Evolutionary conservation across 805 yeast species (phyloP), one percentile per base, ranked within the genome.

Genomic region (Candida krabiensis): DNA sequence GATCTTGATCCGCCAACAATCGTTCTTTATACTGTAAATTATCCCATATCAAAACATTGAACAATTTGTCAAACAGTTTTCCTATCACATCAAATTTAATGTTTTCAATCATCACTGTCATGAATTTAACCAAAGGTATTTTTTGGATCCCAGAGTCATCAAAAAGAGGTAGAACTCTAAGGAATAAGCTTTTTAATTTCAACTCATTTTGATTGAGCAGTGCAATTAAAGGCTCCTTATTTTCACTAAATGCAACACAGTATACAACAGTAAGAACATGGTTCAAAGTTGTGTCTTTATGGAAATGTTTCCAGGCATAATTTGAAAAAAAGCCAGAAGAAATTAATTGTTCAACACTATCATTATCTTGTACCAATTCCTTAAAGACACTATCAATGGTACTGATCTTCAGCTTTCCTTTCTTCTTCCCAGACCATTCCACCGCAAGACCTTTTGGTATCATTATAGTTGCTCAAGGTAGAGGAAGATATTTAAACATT

Each of bases 271-370:
- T 49, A 25, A 66, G 64, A 4, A 73, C 53, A 46, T 73, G 77
- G 19, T 60, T 63, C 30, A 60, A 52, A 3, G 72, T 56, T 7
- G 64, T 58, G 40, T 71, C 73, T 9, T 55, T 56, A 33, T 65
- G 64, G 40, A 70, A 69, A 28, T 55, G 46, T 9, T 58, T 60
- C 79, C 77, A 75, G 11, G 69, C 53, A 17, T 64, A 60, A n/a
- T 53, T 44, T 14, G 45, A 33, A 24, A 65, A 55, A 42, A 52
- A 63, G 15, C 41, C 48, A 2, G 61, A 22, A 4, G 30, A 18
- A 5, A 34, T 22, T 26, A 38, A 17, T 15, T 29, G 30, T 15
- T 23, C 13, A 2, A 11, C 19, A n/a, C 16, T 25, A 9, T 12
- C 16, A 13, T 9, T 12, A 24, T 36, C 39, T 11, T 15, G 19